Conservation (phyloP, 495 filamentous ascomycete genomes). For the Xylaria palmicola region DNA sequence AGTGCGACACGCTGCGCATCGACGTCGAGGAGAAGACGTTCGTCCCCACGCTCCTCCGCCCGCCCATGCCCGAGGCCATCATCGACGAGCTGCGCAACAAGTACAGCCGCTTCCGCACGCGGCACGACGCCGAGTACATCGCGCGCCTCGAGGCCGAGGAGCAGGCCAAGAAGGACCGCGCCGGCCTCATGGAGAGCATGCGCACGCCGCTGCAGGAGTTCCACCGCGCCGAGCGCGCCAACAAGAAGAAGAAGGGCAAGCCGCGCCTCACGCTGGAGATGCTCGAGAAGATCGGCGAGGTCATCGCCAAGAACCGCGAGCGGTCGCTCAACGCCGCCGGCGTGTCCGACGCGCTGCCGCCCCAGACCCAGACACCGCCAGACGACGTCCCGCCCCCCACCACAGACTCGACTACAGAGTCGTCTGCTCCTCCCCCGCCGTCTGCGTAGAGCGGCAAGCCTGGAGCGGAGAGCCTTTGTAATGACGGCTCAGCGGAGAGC, state of each 20-base stretch:
- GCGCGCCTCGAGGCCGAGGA: slow-evolving; percentile 62
- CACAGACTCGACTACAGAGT: slow-evolving; percentile 2
- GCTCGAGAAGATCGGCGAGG: slow-evolving; percentile 63
- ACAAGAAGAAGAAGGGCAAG: slow-evolving; percentile 45
- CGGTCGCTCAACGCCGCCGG: slow-evolving; percentile 31
- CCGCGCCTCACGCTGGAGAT: slow-evolving; percentile 58
- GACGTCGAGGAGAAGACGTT: slow-evolving; percentile 75
- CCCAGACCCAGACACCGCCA: not conserved
- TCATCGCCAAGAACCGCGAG: slow-evolving; percentile 58
- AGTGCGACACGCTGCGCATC: slow-evolving; percentile 69
- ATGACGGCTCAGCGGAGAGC: not conserved
- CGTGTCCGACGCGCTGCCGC: slow-evolving; percentile 12
- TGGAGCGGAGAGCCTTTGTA: not conserved
- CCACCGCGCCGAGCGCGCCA: slow-evolving; percentile 42
- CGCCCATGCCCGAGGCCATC: slow-evolving; percentile 76
- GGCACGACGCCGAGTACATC: slow-evolving; percentile 71
- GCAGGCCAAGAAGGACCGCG: slow-evolving; percentile 54
- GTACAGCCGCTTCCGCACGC: slow-evolving; percentile 77
- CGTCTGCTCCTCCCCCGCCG: slow-evolving; percentile 18
- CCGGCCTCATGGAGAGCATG: slow-evolving; percentile 54
- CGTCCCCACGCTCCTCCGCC: slow-evolving; percentile 65
- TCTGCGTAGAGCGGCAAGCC: slow-evolving; percentile 5
- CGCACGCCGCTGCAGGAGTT: slow-evolving; percentile 54
- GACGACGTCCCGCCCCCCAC: not conserved
- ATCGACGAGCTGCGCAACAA: slow-evolving; percentile 87